Evolutionary conservation across 257 asterid species (phyloP), one percentile per base, ranked within the genome.

Genomic region (Scutellaria baicalensis): DNA sequence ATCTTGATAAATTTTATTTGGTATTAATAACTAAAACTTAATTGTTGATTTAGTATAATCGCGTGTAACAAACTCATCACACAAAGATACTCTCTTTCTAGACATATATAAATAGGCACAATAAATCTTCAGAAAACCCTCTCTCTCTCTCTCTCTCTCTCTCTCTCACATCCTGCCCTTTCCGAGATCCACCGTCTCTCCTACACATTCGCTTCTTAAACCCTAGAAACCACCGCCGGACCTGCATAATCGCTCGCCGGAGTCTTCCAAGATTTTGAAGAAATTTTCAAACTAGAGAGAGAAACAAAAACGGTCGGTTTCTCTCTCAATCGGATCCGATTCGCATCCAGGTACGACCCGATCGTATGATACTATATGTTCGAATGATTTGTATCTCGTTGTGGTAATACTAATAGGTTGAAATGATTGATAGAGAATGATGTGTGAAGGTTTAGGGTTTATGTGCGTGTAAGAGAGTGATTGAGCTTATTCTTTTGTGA

Each of bases 211-310:
- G 57, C 80, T 71, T 64, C 78, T 75, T 66, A 81, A 83, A 81
- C 89, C 91, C 91, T 85, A 85, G 84, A 65, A 75, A 64, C 71
- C 74, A 57, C 77, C 59, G 20, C 81, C 69, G 81, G 78, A 66
- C 69, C 75, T 52, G 54, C 66, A 65, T 57, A n/a, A 8, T 35
- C 61, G 36, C 47, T 27, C 48, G 69, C 23, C 62, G 48, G 70
- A 66, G 70, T 18, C 8, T 52, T 60, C 57, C 51, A 33, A 43
- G 16, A 11, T 38, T 48, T 23, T 8, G 65, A 64, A 51, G 58
- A 54, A 55, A 64, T 27, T 40, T 39, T 57, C 3, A 13, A 45
- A 57, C 69, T 39, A 47, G 78, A 74, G 80, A 59, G 84, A 78
- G 83, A 75, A 76, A 65, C 81, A 35, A 64, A 56, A 16, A 12